Base-by-base conservation (phyloP, 106 monocot genomes). In the Dactylorhiza incarnata region DNA sequence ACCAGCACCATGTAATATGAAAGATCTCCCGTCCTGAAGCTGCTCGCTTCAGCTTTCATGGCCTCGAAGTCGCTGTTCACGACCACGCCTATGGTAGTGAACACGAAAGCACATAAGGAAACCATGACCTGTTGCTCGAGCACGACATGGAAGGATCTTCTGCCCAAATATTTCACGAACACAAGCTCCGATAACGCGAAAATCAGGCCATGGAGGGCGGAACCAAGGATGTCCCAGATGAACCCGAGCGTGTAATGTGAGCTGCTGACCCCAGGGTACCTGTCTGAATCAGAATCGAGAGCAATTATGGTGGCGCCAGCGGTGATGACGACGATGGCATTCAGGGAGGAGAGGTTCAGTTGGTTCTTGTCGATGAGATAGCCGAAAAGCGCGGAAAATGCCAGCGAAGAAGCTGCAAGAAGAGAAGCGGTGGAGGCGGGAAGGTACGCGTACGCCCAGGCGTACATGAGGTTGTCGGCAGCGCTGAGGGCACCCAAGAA, bases 121-220 rank as follows among this genome's bases (percentile, higher is more conserved):
- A 99, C 99, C 94, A 88, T 89, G 2, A 79, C 85, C 59, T 99
- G 99, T 70, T 94, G 86, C 84, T 99, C 99, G 56, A 99, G 25
- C 37, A 94, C 94, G 0, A 99, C 91, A 59, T 94, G 94, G 62
- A 99, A 94, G 0, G 89, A 92, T 78, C 94, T 86, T 74, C 88
- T 78, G 2, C 94, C 89, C 53, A 99, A 17, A 9, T 85, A 46
- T 76, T 86, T 91, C 25, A 91, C 49, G 48, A 99, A 94, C 14
- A 94, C 86, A 2, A 89, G 76, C 73, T 99, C 99, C 1, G 99
- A 99, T 5, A 99, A 80, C 22, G 99, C 99, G 68, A 99, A 99
- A 51, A 99, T 91, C n/a, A 99, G 74, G 5, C 99, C 99, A 69
- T 99, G 94, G 24, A 99, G 94, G 8, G 99, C 99, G 2, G 99